Conservation (phyloP, 306 rosid species). For the Gastrolobium villosum region DNA sequence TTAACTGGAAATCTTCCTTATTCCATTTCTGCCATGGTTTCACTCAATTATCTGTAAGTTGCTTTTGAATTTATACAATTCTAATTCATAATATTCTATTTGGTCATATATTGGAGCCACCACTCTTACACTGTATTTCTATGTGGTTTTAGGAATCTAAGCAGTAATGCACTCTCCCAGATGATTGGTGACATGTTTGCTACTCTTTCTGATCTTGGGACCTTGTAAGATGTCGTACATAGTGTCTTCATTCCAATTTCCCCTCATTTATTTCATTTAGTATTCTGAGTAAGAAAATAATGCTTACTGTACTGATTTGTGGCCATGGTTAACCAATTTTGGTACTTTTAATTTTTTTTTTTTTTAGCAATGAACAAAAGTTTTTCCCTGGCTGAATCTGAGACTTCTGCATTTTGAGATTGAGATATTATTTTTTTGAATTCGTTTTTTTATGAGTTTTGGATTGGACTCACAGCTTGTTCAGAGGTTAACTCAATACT, state of each 20-base stretch:
- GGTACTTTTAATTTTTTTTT: background rate
- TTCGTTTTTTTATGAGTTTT: conserved; percentile 1
- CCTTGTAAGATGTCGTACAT: conserved; percentile 72
- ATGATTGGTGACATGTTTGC: conserved; percentile 76
- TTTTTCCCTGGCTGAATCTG: background rate
- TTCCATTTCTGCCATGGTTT: conserved; percentile 78
- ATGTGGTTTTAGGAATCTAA: conserved; percentile 72
- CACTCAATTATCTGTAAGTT: conserved; percentile 86
- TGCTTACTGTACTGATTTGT: background rate
- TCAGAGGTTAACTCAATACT: background rate
- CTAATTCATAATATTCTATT: conserved; percentile 28
- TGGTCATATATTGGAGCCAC: conserved; percentile 36
- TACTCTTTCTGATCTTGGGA: conserved; percentile 62
- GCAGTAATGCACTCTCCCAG: conserved; percentile 73
- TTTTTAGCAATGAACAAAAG: background rate
- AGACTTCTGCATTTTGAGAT: background rate
- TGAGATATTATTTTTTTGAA: background rate
- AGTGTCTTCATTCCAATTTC: conserved; percentile 10
- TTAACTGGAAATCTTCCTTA: conserved; percentile 93
- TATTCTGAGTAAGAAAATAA: background rate
- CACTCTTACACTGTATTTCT: conserved; percentile 31
- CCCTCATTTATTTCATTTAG: conserved; percentile 28
- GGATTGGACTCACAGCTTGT: background rate
- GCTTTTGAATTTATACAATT: conserved; percentile 30
- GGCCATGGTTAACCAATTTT: conserved; percentile 30